A percentile compares a stretch with the other conserved stretches of the same genome.
phyloP scores from a whole-genome alignment of 148 eudicot genomes.

The Suaeda aralocaspica region DNA sequence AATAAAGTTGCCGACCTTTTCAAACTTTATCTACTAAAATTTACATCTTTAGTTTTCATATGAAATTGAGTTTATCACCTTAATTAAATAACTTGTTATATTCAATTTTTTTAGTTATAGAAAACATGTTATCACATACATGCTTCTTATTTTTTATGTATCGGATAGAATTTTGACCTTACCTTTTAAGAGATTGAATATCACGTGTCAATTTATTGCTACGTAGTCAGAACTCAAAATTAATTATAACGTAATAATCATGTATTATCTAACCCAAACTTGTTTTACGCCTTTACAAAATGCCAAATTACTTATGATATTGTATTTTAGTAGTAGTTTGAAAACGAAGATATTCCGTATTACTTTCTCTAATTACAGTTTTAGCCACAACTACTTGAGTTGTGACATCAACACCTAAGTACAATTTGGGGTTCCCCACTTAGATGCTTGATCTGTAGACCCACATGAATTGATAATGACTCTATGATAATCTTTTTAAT shows the following conservation, averaged over 20 bases:
- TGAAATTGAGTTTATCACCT: not conserved
- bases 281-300: no score
- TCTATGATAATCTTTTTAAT: conserved; percentile 7
- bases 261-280: no score
- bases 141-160: not conserved
- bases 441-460: conserved; percentile 5
- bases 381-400: not conserved
- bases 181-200: not conserved
- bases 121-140: no score
- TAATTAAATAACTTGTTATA: not conserved
- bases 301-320: no score
- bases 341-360: no score
- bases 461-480: conserved; percentile 4
- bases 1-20: conserved; percentile 26
- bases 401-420: not conserved
- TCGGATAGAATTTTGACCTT: not conserved
- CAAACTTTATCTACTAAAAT: not conserved
- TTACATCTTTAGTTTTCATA: not conserved
- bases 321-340: no score
- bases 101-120: no score
- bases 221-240: no score
- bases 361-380: no score
- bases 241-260: no score
- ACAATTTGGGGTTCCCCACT: conserved; percentile 6
- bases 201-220: no score